phyloP scores from a whole-genome alignment of 768 basidiomycete genomes.

The Ramaria sp. region DNA sequence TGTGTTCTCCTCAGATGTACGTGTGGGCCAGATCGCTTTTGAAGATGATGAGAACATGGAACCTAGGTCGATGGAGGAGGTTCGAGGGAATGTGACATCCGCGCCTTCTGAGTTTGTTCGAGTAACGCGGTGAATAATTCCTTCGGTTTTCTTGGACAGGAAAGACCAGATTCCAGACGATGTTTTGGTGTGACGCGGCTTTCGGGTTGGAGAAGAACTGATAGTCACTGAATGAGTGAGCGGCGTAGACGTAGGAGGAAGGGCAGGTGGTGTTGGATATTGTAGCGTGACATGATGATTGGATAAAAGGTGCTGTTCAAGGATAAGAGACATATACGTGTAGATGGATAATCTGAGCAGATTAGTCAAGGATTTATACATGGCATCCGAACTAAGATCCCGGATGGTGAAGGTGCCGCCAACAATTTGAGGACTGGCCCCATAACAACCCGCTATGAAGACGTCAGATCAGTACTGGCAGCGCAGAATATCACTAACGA shows the following conservation, averaged over 20 bases:
- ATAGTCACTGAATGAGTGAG: constrained; percentile 2
- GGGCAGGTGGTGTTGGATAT: constrained; percentile 23
- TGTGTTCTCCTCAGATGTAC: not conserved
- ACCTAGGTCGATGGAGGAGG: not conserved
- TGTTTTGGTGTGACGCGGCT: not conserved
- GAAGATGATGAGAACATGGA: not conserved
- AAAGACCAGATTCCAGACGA: constrained; percentile 24
- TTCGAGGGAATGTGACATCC: not conserved
- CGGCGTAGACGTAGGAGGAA: not conserved
- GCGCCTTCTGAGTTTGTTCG: not conserved
- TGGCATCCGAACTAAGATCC: constrained; percentile 30
- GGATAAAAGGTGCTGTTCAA: constrained; percentile 48
- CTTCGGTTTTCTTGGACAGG: constrained; percentile 26
- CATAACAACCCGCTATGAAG: constrained; percentile 6
- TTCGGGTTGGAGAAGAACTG: constrained; percentile 13
- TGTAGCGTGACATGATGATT: constrained; percentile 40
- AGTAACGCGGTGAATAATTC: constrained; percentile 19
- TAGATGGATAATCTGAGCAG: constrained; percentile 45
- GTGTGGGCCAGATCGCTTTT: not conserved
- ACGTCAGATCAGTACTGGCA: not conserved
- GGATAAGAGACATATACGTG: constrained; percentile 43
- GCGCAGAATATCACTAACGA: constrained; percentile 23
- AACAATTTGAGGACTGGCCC: constrained; percentile 29
- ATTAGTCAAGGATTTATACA: constrained; percentile 34
- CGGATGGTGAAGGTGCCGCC: constrained; percentile 54